phyloP scores from a whole-genome alignment of 2,329 filamentous ascomycete species.

The Alternaria panax region DNA sequence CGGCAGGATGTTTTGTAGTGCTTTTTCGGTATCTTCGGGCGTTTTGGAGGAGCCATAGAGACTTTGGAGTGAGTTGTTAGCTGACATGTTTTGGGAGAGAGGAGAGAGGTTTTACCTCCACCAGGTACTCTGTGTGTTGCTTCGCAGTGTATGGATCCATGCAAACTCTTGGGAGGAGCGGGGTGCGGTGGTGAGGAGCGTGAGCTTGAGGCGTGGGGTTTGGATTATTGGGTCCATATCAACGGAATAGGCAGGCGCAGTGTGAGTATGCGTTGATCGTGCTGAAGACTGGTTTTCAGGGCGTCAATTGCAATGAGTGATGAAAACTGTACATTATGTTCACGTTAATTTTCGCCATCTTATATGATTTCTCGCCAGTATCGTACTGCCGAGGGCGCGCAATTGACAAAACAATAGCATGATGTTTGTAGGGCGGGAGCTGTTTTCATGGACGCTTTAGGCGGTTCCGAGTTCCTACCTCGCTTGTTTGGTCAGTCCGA shows the following conservation, averaged over 20 bases:
- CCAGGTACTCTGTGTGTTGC: neutral
- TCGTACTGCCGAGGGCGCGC: neutral
- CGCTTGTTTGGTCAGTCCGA: neutral
- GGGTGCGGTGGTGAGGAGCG: neutral
- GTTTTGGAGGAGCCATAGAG: neutral
- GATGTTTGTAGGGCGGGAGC: neutral
- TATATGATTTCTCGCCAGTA: neutral
- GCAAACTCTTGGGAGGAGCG: neutral
- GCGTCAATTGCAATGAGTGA: neutral
- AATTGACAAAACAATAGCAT: neutral
- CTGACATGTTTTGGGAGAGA: neutral
- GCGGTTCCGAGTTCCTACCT: neutral
- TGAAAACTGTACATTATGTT: neutral
- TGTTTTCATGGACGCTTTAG: neutral
- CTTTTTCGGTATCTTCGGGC: neutral
- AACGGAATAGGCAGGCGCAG: neutral
- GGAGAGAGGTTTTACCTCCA: neutral
- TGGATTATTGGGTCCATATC: neutral
- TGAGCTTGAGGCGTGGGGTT: neutral
- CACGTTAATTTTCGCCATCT: neutral
- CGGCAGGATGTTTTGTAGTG: neutral
- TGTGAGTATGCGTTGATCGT: neutral
- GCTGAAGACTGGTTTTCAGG: neutral
- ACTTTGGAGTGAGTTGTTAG: neutral
- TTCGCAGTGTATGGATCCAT: neutral